Evolutionary conservation across 2,329 filamentous ascomycete species (phyloP).

Genomic region (Fusarium euwallaceae): DNA sequence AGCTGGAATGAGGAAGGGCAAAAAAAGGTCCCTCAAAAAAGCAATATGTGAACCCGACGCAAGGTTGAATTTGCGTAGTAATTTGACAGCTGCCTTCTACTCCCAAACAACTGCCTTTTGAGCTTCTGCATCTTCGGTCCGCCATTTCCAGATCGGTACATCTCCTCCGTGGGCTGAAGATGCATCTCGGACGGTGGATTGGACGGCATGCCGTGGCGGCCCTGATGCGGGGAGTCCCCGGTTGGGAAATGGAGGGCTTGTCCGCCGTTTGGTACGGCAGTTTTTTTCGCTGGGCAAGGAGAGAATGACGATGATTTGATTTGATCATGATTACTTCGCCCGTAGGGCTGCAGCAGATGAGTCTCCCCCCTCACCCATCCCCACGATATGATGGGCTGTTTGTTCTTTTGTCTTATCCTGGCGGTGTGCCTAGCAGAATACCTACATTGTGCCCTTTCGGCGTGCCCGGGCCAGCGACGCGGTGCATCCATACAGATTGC

Average conservation of each 20-base stretch:
- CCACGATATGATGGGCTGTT: conserved; percentile 26
- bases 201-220: conserved; percentile 7
- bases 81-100: conserved; percentile 20
- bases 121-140: conserved; percentile 15
- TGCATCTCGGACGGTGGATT: neutral
- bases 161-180: conserved; percentile 36
- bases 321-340: neutral
- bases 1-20: conserved; percentile 23
- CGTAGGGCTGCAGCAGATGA: conserved; percentile 44
- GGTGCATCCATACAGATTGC: conserved; percentile 29
- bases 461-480: conserved; percentile 34
- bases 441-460: conserved; percentile 25
- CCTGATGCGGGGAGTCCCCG: conserved; percentile 12
- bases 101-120: neutral
- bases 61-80: conserved; percentile 9
- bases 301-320: neutral
- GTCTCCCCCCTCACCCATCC: neutral
- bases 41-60: neutral
- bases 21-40: neutral
- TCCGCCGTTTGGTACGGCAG: conserved; percentile 28
- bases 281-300: neutral
- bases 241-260: neutral
- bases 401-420: conserved; percentile 24
- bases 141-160: conserved; percentile 39
- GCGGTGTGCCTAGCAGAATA: conserved; percentile 44